A percentile compares a stretch with the other conserved stretches of the same genome.
Evolutionary conservation across 2,329 filamentous ascomycete species (phyloP).

Genomic region (Lojkania enalia): DNA sequence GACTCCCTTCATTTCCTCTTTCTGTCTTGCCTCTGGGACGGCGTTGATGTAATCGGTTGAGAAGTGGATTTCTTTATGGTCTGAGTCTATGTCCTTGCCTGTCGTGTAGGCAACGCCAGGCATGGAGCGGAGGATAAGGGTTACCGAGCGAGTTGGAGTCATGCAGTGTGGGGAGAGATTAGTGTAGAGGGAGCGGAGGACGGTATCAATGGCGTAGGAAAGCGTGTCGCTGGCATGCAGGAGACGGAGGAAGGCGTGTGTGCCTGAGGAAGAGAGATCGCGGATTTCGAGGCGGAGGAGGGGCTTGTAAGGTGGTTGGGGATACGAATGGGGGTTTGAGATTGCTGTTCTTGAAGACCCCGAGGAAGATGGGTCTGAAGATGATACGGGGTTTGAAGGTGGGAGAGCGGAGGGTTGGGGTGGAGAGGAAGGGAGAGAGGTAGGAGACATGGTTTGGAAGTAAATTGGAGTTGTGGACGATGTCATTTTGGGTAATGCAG

Average conservation of each 20-base stretch:
- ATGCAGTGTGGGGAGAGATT: conserved; percentile 38
- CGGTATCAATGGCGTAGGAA: conserved; percentile 64
- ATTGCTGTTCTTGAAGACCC: conserved; percentile 11
- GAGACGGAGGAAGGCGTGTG: conserved; percentile 67
- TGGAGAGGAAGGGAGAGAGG: conserved; percentile 18
- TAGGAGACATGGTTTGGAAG: conserved; percentile 43
- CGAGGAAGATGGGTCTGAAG: not conserved
- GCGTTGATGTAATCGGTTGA: conserved; percentile 71
- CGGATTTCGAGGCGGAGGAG: conserved; percentile 53
- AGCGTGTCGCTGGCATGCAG: conserved; percentile 67
- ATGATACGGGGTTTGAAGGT: conserved; percentile 12
- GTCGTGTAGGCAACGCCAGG: conserved; percentile 87
- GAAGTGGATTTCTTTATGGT: conserved; percentile 94
- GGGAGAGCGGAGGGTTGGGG: conserved; percentile 36
- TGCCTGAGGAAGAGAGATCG: conserved; percentile 60
- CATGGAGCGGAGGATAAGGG: conserved; percentile 78
- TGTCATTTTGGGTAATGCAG: conserved; percentile 18
- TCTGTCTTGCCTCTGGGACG: conserved; percentile 40
- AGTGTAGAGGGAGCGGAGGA: conserved; percentile 73
- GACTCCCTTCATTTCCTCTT: conserved; percentile 76
- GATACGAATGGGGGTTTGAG: conserved; percentile 5
- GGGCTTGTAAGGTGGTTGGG: conserved; percentile 42
- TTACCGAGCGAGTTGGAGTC: conserved; percentile 79
- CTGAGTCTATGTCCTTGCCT: conserved; percentile 73
- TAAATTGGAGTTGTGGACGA: conserved; percentile 33